Evolutionary conservation across 805 yeast species (phyloP).

Genomic region (Yarrowia porcina): DNA sequence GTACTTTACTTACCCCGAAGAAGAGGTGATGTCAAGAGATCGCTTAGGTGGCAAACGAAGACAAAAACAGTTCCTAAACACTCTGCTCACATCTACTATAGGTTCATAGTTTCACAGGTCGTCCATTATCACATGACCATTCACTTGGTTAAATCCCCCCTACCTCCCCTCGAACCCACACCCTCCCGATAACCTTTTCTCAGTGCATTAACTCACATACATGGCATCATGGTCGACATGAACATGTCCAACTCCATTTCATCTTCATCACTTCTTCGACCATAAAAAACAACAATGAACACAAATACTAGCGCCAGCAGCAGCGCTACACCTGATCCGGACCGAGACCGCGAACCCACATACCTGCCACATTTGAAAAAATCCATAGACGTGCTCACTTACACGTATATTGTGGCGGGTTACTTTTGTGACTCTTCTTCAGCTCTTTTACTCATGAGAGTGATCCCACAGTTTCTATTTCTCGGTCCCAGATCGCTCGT

Average conservation of each 20-base stretch:
- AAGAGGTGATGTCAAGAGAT: too few relatives aligned
- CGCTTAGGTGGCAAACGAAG: too few relatives aligned
- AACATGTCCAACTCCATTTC: not conserved
- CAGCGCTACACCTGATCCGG: not conserved
- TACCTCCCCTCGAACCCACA: too few relatives aligned
- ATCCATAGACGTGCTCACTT: conserved; percentile 21
- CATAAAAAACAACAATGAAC: not conserved
- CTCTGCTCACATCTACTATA: too few relatives aligned
- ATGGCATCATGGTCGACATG: not conserved
- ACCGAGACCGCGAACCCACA: not conserved
- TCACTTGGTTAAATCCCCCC: too few relatives aligned
- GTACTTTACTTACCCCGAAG: too few relatives aligned
- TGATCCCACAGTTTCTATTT: not conserved
- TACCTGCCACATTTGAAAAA: conserved; percentile 3
- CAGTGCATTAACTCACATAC: not conserved
- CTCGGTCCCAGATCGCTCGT: not conserved
- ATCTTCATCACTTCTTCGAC: not conserved
- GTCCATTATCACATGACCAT: not conserved
- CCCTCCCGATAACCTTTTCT: not conserved
- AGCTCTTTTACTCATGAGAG: not conserved
- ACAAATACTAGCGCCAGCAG: not conserved
- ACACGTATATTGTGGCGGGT: conserved; percentile 24
- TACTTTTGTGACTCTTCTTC: conserved; percentile 23
- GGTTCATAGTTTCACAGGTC: too few relatives aligned
- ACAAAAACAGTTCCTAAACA: too few relatives aligned